Evolutionary conservation across 371 early-diverging fungal genomes (phyloP), one percentile per base, ranked within the genome.

Genomic region (Basidiobolus meristosporus): DNA sequence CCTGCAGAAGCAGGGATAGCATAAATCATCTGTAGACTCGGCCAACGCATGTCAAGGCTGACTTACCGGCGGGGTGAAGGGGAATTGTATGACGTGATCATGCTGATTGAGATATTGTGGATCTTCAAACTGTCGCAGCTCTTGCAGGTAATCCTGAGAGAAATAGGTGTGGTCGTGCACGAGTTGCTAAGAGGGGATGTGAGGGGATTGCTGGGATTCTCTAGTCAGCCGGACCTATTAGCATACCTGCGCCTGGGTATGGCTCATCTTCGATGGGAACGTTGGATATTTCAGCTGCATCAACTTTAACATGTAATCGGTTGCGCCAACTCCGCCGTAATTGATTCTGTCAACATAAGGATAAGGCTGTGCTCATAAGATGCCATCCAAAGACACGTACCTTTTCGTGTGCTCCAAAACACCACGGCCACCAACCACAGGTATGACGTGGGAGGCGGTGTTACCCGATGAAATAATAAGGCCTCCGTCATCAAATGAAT

Each of bases 201-300:
- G 15, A 33, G 39, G 22, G 16, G 36, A 31, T n/a, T n/a, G n/a
- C n/a, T n/a, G n/a, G n/a, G 38, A 32, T 12, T 30, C 36, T 21
- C 38, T 43, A n/a, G 28, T 34, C 31, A 31, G 16, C 18, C 4
- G 21, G n/a, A 33, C 7, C 9, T 5, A 14, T 6, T 30, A 21
- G 20, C 31, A 20, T 60, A 73, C 73, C 60, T 76, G 69, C 9
- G 84, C 73, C 53, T 90, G 86, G 23, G 56, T 47, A 11, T 53
- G 48, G 1, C 78, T 72, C 63, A 90, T 74, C 45, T 80, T 85
- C 38, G 72, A 68, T 0, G 90, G 90, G 41, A 89, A 86, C 0
- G 73, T 73, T 0, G 90, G 81, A 47, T 89, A 91, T 52, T 91
- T 91, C 26, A 82, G 62, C 51, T 89, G 90, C 68, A 90, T 62